Evolutionary conservation across 1,139 yeast genomes (phyloP), one percentile per base, ranked within the genome.

Genomic region (Zygoascus hellenicus): DNA sequence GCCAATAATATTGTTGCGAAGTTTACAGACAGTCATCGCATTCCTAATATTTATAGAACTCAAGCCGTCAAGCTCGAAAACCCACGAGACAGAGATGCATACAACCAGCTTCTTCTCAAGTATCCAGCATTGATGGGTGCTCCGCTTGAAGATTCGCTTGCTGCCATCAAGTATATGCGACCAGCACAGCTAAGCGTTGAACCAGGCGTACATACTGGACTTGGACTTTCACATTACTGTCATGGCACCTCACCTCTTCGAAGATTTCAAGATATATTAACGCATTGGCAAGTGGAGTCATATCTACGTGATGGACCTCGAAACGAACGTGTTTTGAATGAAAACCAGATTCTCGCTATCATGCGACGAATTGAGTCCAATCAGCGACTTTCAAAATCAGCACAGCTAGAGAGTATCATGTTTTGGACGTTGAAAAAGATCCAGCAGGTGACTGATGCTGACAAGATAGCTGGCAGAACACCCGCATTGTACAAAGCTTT

Each of bases 181-280:
- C 48, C 53, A 2, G 58, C 58, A 2, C 34, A 38, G 14, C 42
- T 75, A 45, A 60, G 77, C 0, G 59, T 72, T 2, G 45, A 46
- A 1, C 72, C 81, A 1, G 59, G 59, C 1, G 62, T 64, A 0
- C 97, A 90, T 63, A 71, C 72, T 29, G 78, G 84, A 49, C 67
- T 89, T 41, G 96, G 95, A 2, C 66, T 83, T 9, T 63, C 66
- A 0, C 64, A 69, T 11, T 89, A 92, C 60, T 73, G 85, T 6
- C 86, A 88, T 35, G 81, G 86, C 2, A 89, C 98, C 0, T 89
- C 97, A 0, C 98, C 98, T 1, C 71, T 92, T 53, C 72, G 98
- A 64, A 70, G 98, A 54, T 84, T 78, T 57, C 81, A 83, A n/a
- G 98, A 92, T 63, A 67, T 89, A 58, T 62, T 89, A 5, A 81